These are phyloP conservation scores for Wickerhamia fluorescens DNA, from an alignment of 805 yeast species.

Conservation along the genomic window DNA sequence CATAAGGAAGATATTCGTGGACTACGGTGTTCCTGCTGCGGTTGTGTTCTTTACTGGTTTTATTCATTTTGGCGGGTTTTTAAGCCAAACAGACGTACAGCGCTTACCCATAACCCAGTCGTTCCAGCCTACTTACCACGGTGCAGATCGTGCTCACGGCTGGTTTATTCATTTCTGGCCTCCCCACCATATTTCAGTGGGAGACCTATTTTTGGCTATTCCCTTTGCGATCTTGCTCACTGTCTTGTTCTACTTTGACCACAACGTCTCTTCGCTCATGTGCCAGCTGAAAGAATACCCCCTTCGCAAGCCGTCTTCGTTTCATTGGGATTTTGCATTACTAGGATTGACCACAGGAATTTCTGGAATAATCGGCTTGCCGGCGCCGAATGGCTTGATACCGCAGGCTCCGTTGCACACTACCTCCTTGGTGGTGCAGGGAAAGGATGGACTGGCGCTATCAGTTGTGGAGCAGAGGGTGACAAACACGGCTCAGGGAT, in stretches of 20 bases:
- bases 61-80: constrained; percentile 80
- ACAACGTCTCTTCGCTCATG: constrained; percentile 88
- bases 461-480: constrained; percentile 85
- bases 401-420: constrained; percentile 98
- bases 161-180: constrained; percentile 82
- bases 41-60: constrained; percentile 92
- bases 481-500: constrained; percentile 79
- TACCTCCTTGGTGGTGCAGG: constrained; percentile 57
- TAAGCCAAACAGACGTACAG: constrained; percentile 50
- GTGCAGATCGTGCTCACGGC: constrained; percentile 41
- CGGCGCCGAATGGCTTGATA: constrained; percentile 93
- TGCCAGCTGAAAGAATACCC: constrained; percentile 83
- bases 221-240: constrained; percentile 90
- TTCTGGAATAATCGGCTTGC: constrained; percentile 82
- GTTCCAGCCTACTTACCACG: constrained; percentile 59
- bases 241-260: constrained; percentile 86
- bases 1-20: constrained; percentile 66
- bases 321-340: constrained; percentile 87
- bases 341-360: constrained; percentile 83
- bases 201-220: constrained; percentile 77
- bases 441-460: constrained; percentile 29
- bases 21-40: constrained; percentile 76
- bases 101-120: constrained; percentile 64
- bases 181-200: constrained; percentile 46
- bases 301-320: constrained; percentile 76